Evolutionary conservation across 495 filamentous ascomycete genomes (phyloP), one percentile per base, ranked within the genome.

Genomic region (Astrothelium macrocarpum): DNA sequence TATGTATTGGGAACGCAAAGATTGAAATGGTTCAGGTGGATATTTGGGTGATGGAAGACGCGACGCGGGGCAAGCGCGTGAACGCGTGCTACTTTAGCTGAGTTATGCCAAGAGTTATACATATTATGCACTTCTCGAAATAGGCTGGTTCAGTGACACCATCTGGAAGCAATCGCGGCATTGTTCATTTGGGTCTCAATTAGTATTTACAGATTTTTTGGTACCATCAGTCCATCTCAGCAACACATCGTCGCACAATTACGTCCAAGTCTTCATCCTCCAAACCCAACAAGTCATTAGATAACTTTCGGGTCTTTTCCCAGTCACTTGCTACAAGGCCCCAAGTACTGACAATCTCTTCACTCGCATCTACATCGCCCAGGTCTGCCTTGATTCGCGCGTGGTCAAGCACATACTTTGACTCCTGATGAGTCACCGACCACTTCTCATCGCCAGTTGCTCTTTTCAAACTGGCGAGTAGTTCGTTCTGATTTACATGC

Each of bases 401-500:
- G 5, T 25, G 12, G 25, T 56, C 49, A 9, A 56, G 11, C 11
- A 28, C 25, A 5, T 26, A 12, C 16, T 16, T 26, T 29, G 23
- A 56, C 16, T 9, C 29, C 7, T 56, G 23, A 4, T 56, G 12
- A 26, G 20, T 56, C 3, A 56, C 49, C 29, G 49, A 56, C 49
- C 49, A 56, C 23, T 56, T n/a, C 16, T 56, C 23, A 10, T 56
- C 49, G 23, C 74, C 76, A 1, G 76, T 77, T 1, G 67, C 69
- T 23, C 75, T 72, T 70, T 84, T 78, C n/a, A 79, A 65, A 9
- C 74, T 71, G 0, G 66, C 64, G 2, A 84, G 65, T 11, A 84
- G 69, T 34, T 84, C 74, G 1, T 70, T 67, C 72, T 84, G 82
- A 1, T 74, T 75, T 5, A 74, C 72, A 28, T 66, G 73, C 56